phyloP scores from a whole-genome alignment of 2,329 filamentous ascomycete species.

The Coniella vitis region DNA sequence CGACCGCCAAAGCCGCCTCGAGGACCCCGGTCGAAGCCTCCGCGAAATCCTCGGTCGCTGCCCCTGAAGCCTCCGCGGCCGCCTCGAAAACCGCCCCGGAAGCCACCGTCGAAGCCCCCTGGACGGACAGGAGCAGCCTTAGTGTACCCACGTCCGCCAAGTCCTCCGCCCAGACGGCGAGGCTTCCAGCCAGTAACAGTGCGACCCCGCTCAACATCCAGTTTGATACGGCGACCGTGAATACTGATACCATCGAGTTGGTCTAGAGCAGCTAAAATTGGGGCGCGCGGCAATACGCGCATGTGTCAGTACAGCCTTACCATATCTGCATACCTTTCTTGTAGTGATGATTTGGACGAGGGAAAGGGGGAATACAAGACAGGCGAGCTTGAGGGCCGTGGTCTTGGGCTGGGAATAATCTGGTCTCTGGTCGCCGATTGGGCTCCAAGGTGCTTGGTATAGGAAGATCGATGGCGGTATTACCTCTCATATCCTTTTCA shows the following conservation, averaged over 20 bases:
- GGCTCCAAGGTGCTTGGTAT: constrained; percentile 37
- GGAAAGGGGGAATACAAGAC: constrained; percentile 30
- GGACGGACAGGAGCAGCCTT: constrained; percentile 70
- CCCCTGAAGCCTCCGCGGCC: constrained; percentile 36
- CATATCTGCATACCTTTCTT: constrained; percentile 31
- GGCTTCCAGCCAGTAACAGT: constrained; percentile 94
- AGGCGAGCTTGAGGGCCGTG: constrained; percentile 52
- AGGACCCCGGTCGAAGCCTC: constrained; percentile 51
- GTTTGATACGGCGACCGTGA: constrained; percentile 83
- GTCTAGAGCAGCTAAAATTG: constrained; percentile 76
- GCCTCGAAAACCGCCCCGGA: constrained; percentile 42
- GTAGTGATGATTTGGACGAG: constrained; percentile 18
- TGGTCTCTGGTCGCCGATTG: constrained; percentile 23
- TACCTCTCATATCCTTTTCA: constrained; percentile 99
- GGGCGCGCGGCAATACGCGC: constrained; percentile 51
- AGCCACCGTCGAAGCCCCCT: constrained; percentile 51
- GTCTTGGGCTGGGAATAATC: constrained; percentile 35
- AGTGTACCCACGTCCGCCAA: constrained; percentile 89
- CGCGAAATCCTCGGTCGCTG: constrained; percentile 32
- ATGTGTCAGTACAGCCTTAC: constrained; percentile 64
- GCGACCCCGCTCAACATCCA: constrained; percentile 92
- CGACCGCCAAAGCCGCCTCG: constrained; percentile 39
- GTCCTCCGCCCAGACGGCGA: constrained; percentile 80
- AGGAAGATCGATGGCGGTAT: constrained; percentile 39
- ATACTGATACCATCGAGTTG: constrained; percentile 81